These are phyloP conservation scores for Suillus decipiens DNA, from an alignment of 768 basidiomycete species.

Conservation along the genomic window DNA sequence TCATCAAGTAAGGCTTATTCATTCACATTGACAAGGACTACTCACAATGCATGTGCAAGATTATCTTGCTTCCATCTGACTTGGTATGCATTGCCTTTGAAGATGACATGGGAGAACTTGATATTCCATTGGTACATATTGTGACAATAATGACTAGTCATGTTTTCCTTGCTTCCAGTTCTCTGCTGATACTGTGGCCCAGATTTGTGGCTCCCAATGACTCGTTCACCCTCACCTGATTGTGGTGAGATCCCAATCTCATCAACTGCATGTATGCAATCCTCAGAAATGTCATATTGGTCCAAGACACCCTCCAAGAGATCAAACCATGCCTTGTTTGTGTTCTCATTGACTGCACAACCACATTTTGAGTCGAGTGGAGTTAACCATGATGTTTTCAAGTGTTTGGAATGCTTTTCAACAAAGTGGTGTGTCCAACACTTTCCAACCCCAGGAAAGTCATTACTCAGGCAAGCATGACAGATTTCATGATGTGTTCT, in stretches of 20 bases:
- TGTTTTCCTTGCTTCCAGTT: constrained; percentile 24
- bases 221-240: constrained; percentile 1
- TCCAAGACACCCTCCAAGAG: constrained; percentile 30
- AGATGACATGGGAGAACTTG: constrained; percentile 37
- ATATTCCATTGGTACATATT: constrained; percentile 44
- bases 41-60: constrained; percentile 21
- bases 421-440: constrained; percentile 37
- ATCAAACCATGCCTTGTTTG: constrained; percentile 36
- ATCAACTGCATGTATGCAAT: constrained; percentile 21
- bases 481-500: constrained; percentile 34
- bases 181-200: constrained; percentile 22
- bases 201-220: constrained; percentile 12
- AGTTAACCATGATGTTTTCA: constrained; percentile 31
- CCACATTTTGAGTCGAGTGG: constrained; percentile 37
- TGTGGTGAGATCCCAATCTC: constrained; percentile 19
- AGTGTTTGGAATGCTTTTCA: constrained; percentile 27
- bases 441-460: constrained; percentile 39
- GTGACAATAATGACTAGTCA: constrained; percentile 37
- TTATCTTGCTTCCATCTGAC: constrained; percentile 25
- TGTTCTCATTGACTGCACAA: constrained; percentile 37
- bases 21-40: constrained; percentile 19
- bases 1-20: constrained; percentile 2
- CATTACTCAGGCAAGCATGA: constrained; percentile 26
- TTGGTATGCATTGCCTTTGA: constrained; percentile 26
- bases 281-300: background rate